A percentile compares a stretch with the other conserved stretches of the same genome.
Conservation (phyloP, 2,329 filamentous ascomycete genomes). For the Colletotrichum graminicola region DNA sequence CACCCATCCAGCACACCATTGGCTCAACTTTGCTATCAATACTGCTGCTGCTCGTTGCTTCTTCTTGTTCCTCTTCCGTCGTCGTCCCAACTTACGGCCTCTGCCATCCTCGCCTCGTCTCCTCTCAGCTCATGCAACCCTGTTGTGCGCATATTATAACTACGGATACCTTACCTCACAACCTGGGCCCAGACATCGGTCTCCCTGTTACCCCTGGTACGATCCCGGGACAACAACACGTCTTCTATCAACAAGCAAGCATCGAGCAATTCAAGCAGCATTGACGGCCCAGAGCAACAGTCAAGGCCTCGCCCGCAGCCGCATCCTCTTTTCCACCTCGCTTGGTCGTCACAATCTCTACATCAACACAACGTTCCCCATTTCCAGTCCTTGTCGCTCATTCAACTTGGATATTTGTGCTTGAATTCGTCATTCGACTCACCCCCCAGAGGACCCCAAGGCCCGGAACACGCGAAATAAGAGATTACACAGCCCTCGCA, state of each 20-base stretch:
- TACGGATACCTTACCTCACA: slow-evolving; percentile 37
- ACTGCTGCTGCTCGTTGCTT: slow-evolving; percentile 24
- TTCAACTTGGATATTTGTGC: slow-evolving; percentile 34
- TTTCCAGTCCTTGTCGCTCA: slow-evolving; percentile 36
- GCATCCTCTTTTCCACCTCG: slow-evolving; percentile 22
- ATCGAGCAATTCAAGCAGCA: slow-evolving; percentile 34
- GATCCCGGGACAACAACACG: slow-evolving; percentile 34
- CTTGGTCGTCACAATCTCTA: slow-evolving; percentile 37
- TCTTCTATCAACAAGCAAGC: slow-evolving; percentile 31
- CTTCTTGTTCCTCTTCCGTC: slow-evolving; percentile 18
- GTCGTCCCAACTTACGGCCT: slow-evolving; percentile 30
- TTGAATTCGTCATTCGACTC: slow-evolving; percentile 36
- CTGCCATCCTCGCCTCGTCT: slow-evolving; percentile 14
- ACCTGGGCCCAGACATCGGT: slow-evolving; percentile 38
- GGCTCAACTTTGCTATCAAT: slow-evolving; percentile 13
- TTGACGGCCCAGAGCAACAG: slow-evolving; percentile 34
- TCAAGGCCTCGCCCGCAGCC: slow-evolving; percentile 25
- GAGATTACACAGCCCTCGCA: slow-evolving; percentile 31
- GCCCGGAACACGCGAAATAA: slow-evolving; percentile 36
- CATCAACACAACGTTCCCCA: slow-evolving; percentile 33
- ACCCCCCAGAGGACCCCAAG: neutral
- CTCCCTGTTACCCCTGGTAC: slow-evolving; percentile 35
- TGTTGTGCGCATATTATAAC: slow-evolving; percentile 13
- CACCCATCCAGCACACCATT: slow-evolving; percentile 20
- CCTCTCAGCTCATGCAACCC: slow-evolving; percentile 28